Evolutionary conservation across 768 basidiomycete species (phyloP), one percentile per base, ranked within the genome.

Genomic region (Leccinum uliginosum): DNA sequence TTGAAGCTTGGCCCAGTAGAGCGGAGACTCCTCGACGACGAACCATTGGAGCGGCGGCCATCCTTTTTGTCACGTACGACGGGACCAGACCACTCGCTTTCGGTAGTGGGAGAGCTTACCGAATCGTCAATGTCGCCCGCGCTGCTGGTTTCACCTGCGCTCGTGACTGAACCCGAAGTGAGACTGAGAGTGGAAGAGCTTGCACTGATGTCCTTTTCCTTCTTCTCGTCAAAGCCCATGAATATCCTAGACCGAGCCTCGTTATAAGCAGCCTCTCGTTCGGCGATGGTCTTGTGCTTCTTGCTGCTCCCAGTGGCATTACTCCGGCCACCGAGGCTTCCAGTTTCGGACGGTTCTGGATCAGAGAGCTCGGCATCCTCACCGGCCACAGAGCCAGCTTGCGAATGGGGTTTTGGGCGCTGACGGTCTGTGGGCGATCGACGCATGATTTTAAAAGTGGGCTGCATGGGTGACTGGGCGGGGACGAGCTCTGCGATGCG

Each of bases 361-460:
- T 92, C 90, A 27, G 90, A 92, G 19, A 83, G 74, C 60, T 91
- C 89, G 50, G 76, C 82, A 60, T 92, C 90, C 64, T 91, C 90
- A 4, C 85, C 87, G 0, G 81, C 77, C 2, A 87, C 81, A 2
- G 89, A 91, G 34, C 84, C 83, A 8, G 86, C 76, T 61, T 86
- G 86, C n/a, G 89, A 90, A 58, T 80, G 79, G 4, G 87, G 75
- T 57, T 79, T 78, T 53, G 79, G 82, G 53, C 76, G 72, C 52
- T 80, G 73, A 43, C 83, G 81, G 60, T 86, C 83, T n/a, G 72
- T 69, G 14, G 66, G 69, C 21, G 79, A 74, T 63, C 91, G 81
- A 45, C 85, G 83, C 90, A 93, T 93, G 64, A 93, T 93, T 79
- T 92, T 88, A 65, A 93, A 87, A 19, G 90, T 80, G n/a, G 87